Base-by-base conservation (phyloP, 2,329 filamentous ascomycete species). In the Dendrostoma leiphaemia region DNA sequence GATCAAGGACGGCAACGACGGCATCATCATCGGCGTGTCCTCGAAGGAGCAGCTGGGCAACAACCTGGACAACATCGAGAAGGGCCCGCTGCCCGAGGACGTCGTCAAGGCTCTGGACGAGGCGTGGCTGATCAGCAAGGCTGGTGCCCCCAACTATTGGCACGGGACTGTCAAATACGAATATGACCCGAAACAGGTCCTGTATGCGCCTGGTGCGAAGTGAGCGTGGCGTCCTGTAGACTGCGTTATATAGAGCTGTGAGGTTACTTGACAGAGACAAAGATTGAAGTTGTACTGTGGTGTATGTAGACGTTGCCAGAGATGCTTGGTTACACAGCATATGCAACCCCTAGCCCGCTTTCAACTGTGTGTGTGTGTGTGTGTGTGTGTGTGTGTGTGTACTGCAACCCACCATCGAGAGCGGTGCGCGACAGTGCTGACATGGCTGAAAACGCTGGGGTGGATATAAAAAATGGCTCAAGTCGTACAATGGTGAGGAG, bases 61-160 rank as follows among this genome's bases (percentile, higher is more conserved):
- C 59, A 86, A 86, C 66, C 70, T 86, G 50, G 71, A 77, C 53
- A 72, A 78, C 58, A 66, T 86, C 28, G 81, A 85, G 66, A 83
- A 84, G 80, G 87, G 89, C 0, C 89, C 89, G 1, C 72, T 95
- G 59, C 90, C 90, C 0, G 82, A 89, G 12, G 89, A 91, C 24
- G 86, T 95, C 15, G 79, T 95, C 9, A 71, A 85, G 66, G 85
- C 82, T 17, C 72, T 95, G 56, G 90, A 95, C 62, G 74, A 88
- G 67, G 90, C 89, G 6, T 95, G 91, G 90, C 61, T 78, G 62
- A 73, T 86, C 19, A 75, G 82, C 17, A 91, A 91, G 73, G 66
- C 71, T 74, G 24, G 60, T 74, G 8, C 71, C 74, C 38, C n/a
- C n/a, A n/a, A n/a, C n/a, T 83, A 83, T 62, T 83, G 79, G 78